Base-by-base conservation (phyloP, 1,139 yeast species). In the Wickerhamiella pararugosa region DNA sequence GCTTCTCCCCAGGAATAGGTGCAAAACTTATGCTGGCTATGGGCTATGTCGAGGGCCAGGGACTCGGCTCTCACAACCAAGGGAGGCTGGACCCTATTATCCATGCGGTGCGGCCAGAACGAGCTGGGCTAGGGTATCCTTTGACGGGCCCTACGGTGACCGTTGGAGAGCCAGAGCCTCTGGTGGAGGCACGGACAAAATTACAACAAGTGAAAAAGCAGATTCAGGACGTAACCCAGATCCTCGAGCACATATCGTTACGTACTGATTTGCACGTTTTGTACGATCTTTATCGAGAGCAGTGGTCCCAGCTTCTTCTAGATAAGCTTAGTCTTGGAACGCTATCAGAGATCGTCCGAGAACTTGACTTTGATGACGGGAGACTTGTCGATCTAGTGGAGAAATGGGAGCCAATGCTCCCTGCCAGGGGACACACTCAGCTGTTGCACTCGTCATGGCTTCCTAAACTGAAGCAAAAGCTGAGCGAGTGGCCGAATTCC, bases 311-410 rank as follows among this genome's bases (percentile, higher is more conserved):
- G 9, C 29, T 39, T 7, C 15, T 33, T 7, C 41, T 39, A 4
- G 41, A 39, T 15, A 37, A 39, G 30, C 36, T 39, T 21, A 34
- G 37, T 2, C 9, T 39, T 10, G 37, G 29, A 3, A 34, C 29
- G 5, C 31, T 30, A 9, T 36, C 26, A 6, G 33, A 33, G 25
- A 29, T 4, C 6, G 5, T 39, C 25, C 15, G n/a, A 4, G 11
- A 6, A n/a, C n/a, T 10, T 5, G 29, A 25, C 10, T 6, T 33
- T 25, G n/a, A 25, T 6, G 29, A 25, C 30, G 37, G 11, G 7
- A 7, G 7, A 4, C 28, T 32, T 9, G 29, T 25, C 9, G 7
- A 8, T n/a, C n/a, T n/a, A 15, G 8, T 39, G 9, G 6, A 5
- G 2, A 30, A 34, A 11, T 9, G 29, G n/a, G 31, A 15, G n/a